phyloP scores from a whole-genome alignment of 2,329 filamentous ascomycete species.

The Diaporthe sp. region DNA sequence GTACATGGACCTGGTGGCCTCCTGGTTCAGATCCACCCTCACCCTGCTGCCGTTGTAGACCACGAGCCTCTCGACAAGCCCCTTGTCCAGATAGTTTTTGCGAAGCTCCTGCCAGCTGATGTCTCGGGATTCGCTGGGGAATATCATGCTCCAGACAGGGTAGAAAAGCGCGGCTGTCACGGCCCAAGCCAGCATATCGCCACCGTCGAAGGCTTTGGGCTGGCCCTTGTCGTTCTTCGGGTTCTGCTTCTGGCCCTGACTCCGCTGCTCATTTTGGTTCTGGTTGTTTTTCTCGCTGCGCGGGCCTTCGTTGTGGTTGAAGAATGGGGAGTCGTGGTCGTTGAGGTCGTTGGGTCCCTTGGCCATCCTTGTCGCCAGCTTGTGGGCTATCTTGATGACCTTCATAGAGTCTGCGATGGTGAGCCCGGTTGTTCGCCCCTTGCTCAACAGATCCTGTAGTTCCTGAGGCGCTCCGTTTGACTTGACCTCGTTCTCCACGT shows the following conservation, averaged over 20 bases:
- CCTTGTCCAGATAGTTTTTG: conserved; percentile 94
- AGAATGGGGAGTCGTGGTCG: conserved; percentile 46
- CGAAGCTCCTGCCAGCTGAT: conserved; percentile 99
- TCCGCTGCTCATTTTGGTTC: conserved; percentile 40
- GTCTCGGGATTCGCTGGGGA: conserved; percentile 70
- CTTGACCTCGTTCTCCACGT: conserved; percentile 74
- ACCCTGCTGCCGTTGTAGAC: conserved; percentile 80
- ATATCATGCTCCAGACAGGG: conserved; percentile 58
- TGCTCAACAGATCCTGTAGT: conserved; percentile 69
- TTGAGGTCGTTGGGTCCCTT: conserved; percentile 44
- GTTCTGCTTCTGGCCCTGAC: conserved; percentile 45
- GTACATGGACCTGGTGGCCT: conserved; percentile 79
- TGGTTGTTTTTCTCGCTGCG: conserved; percentile 43
- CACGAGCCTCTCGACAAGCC: conserved; percentile 92
- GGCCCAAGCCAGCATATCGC: conserved; percentile 66
- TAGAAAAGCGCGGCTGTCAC: conserved; percentile 61
- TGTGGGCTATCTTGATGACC: conserved; percentile 68
- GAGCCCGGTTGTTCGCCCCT: conserved; percentile 68
- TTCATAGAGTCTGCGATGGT: conserved; percentile 69
- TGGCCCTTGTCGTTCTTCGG: conserved; percentile 43
- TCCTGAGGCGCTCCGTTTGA: conserved; percentile 79
- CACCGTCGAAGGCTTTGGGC: conserved; percentile 50
- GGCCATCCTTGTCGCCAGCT: conserved; percentile 63
- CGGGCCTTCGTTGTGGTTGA: conserved; percentile 45
- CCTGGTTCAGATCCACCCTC: conserved; percentile 80